A percentile compares a stretch with the other conserved stretches of the same genome.
Evolutionary conservation across 495 filamentous ascomycete genomes (phyloP).

Genomic region (Tuber calosporum): DNA sequence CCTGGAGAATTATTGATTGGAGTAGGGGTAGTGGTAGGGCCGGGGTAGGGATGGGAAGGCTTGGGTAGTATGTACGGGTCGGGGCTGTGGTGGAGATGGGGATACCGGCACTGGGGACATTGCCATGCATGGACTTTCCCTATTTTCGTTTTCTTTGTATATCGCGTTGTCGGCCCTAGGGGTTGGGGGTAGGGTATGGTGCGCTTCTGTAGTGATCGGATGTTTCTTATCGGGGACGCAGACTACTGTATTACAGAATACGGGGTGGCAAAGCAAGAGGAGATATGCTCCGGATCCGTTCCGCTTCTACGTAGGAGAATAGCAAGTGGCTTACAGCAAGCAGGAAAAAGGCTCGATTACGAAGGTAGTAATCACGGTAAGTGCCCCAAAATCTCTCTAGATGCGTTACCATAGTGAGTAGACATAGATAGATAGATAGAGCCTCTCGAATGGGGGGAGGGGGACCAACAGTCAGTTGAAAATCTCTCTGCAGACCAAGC

Average conservation of each 20-base stretch:
- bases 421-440: no score
- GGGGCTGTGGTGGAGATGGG: slow-evolving; percentile 14
- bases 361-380: background rate
- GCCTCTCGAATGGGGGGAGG: no score
- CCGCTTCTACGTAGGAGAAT: background rate
- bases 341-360: background rate
- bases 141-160: background rate
- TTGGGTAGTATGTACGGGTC: slow-evolving; percentile 13
- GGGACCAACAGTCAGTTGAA: no score
- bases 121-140: background rate
- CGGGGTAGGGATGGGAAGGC: background rate
- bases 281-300: background rate
- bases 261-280: background rate
- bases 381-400: background rate
- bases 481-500: no score
- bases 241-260: background rate
- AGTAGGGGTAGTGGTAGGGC: background rate
- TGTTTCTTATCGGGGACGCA: background rate
- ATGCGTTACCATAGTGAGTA: no score
- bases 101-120: background rate
- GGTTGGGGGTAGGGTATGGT: no score
- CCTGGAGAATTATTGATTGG: slow-evolving; percentile 15
- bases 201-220: background rate
- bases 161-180: background rate
- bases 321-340: background rate